phyloP scores from a whole-genome alignment of 805 yeast genomes.

The Lachancea sp. region DNA sequence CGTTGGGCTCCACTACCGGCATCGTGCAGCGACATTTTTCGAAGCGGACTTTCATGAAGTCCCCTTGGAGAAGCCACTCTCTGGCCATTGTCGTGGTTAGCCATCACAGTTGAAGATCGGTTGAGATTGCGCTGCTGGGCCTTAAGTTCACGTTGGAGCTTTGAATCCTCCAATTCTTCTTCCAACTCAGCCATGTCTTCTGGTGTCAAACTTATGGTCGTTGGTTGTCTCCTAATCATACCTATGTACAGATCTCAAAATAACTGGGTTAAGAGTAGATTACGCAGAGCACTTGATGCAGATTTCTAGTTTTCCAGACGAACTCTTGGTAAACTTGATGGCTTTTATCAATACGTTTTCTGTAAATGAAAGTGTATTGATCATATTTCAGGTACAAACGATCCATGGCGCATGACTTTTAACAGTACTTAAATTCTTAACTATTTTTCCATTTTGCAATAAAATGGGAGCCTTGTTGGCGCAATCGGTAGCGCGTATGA shows the following conservation, averaged over 20 bases:
- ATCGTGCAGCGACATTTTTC: not conserved
- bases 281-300: not conserved
- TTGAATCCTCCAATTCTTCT: conserved; percentile 25
- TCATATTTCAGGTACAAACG: conserved; percentile 2
- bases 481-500: conserved; percentile 35
- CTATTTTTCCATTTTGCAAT: not conserved
- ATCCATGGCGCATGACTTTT: not conserved
- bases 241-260: not conserved
- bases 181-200: conserved; percentile 47
- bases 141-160: conserved; percentile 20
- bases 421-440: not conserved
- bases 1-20: not conserved
- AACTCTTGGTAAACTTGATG: no score
- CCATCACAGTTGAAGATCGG: conserved; percentile 13
- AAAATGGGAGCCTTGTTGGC: conserved; percentile 29
- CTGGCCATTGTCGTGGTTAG: conserved; percentile 1
- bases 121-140: conserved; percentile 21
- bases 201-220: conserved; percentile 57
- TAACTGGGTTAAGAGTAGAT: not conserved
- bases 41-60: conserved; percentile 3
- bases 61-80: not conserved
- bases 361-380: no score
- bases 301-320: no score
- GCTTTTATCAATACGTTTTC: no score
- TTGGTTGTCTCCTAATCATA: conserved; percentile 73